Percentiles rank a stretch among this genome's conserved stretches.
These are phyloP conservation scores for Fusarium vanettenii DNA, from an alignment of 2,329 filamentous ascomycete genomes.

Conservation along the genomic window DNA sequence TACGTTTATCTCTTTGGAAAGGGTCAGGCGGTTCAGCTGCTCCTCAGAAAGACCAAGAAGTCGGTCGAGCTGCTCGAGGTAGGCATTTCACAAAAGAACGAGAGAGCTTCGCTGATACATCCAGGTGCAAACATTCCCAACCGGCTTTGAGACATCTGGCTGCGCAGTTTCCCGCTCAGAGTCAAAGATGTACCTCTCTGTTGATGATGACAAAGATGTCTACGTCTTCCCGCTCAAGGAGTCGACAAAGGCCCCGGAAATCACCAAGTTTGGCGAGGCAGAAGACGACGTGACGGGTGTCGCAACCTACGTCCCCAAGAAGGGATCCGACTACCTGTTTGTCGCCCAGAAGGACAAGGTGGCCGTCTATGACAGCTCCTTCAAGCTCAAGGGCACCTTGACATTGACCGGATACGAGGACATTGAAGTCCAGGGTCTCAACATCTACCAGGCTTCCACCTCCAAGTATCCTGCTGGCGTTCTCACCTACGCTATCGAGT, in stretches of 20 bases:
- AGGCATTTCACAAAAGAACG: background rate
- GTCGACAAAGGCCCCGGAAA: constrained; percentile 50
- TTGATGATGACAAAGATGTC: constrained; percentile 51
- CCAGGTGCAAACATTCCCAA: constrained; percentile 56
- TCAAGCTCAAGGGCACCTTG: constrained; percentile 51
- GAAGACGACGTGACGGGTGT: constrained; percentile 55
- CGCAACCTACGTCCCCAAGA: constrained; percentile 52
- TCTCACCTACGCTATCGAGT: constrained; percentile 55
- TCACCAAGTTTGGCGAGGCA: constrained; percentile 51
- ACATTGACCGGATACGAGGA: constrained; percentile 53
- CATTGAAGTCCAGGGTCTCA: constrained; percentile 56
- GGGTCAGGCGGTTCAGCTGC: constrained; percentile 50
- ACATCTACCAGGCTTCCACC: constrained; percentile 53
- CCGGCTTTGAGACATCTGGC: constrained; percentile 55
- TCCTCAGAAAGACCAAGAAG: constrained; percentile 47
- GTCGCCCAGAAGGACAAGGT: constrained; percentile 53
- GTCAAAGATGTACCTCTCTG: constrained; percentile 54
- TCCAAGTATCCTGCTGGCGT: constrained; percentile 51
- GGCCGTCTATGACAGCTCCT: constrained; percentile 52
- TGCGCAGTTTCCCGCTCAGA: constrained; percentile 54
- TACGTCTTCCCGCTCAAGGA: constrained; percentile 55
- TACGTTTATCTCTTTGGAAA: constrained; percentile 62
- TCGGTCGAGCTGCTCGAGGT: constrained; percentile 53
- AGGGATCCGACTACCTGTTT: constrained; percentile 56
- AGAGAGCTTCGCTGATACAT: background rate